These are phyloP conservation scores for Xylaria sp. DNA, from an alignment of 2,329 filamentous ascomycete species.

Conservation along the genomic window DNA sequence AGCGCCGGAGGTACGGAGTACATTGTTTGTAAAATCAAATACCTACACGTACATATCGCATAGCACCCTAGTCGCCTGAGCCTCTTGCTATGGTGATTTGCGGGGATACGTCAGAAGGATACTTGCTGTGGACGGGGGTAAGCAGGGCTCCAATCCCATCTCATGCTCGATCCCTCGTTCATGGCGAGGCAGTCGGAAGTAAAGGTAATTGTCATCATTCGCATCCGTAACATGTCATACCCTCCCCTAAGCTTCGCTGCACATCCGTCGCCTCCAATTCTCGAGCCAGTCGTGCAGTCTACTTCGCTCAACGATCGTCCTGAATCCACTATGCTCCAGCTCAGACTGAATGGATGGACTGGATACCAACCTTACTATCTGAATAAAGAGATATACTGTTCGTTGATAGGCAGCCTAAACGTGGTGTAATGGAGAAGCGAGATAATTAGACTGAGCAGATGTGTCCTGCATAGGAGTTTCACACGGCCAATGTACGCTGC, in stretches of 20 bases:
- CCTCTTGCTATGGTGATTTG: neutral
- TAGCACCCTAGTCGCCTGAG: neutral
- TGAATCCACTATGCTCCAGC: neutral
- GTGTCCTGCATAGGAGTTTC: too few relatives aligned
- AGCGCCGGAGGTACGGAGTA: neutral
- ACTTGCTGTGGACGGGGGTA: slow-evolving; percentile 2
- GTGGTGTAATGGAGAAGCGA: too few relatives aligned
- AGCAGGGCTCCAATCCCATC: slow-evolving; percentile 14
- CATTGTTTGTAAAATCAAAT: slow-evolving; percentile 21
- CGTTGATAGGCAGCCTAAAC: too few relatives aligned
- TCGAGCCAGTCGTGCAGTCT: neutral
- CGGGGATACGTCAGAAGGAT: neutral
- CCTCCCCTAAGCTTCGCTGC: neutral
- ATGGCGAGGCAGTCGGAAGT: slow-evolving; percentile 18
- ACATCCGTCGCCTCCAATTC: neutral
- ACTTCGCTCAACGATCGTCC: neutral
- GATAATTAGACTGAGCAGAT: too few relatives aligned
- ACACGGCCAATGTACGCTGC: neutral
- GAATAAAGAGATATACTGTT: too few relatives aligned
- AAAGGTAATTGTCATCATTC: slow-evolving; percentile 27
- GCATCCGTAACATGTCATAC: neutral
- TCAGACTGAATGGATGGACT: neutral
- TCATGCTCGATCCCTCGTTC: neutral
- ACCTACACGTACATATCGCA: neutral
- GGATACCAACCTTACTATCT: neutral